Evolutionary conservation across 129 eudicot species (phyloP).

Genomic region (Flaveria bidentis): DNA sequence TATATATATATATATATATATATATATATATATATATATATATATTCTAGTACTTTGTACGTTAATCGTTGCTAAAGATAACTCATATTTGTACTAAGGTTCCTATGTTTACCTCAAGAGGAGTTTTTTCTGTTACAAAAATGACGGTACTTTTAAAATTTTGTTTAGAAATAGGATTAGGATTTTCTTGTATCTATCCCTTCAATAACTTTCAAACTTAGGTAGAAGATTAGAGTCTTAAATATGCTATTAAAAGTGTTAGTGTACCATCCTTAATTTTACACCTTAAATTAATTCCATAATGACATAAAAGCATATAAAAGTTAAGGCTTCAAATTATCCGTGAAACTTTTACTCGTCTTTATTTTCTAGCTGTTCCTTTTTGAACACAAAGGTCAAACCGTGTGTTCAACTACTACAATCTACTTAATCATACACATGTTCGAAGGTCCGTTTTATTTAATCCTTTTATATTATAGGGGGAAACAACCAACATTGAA

Average conservation of each 20-base stretch:
- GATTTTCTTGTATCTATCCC: too few species aligned
- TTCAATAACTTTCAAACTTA: too few species aligned
- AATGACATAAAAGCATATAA: not conserved
- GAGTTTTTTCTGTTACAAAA: too few species aligned
- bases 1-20: too few species aligned
- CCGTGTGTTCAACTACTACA: conserved; percentile 11
- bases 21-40: too few species aligned
- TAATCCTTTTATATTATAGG: not conserved
- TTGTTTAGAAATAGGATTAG: too few species aligned
- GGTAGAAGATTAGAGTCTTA: too few species aligned
- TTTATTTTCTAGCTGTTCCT: not conserved
- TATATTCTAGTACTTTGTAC: too few species aligned
- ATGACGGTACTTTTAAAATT: too few species aligned
- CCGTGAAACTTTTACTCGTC: not conserved
- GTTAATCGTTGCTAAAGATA: too few species aligned
- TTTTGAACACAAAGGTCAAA: conserved; percentile 12
- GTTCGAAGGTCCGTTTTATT: not conserved
- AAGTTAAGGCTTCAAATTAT: not conserved
- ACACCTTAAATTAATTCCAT: not conserved
- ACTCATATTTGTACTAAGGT: too few species aligned
- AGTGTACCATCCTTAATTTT: not conserved
- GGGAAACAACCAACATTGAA: not conserved
- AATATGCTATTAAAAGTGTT: not conserved
- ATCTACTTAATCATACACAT: conserved; percentile 4
- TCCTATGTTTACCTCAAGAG: too few species aligned